These are phyloP conservation scores for Maudiozyma serrabonitensis DNA, from an alignment of 805 yeast genomes.

Conservation along the genomic window DNA sequence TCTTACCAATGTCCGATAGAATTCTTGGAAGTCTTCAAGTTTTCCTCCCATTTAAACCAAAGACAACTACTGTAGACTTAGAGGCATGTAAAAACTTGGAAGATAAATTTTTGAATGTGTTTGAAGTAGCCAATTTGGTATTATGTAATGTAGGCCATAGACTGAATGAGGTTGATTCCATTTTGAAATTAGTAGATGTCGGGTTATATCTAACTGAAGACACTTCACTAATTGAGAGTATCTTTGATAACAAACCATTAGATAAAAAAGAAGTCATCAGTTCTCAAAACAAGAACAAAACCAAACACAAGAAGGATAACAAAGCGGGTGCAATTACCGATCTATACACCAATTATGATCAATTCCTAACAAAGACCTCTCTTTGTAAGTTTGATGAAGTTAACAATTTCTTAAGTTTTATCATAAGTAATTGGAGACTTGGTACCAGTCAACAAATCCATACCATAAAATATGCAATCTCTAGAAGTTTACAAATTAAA, in stretches of 20 bases:
- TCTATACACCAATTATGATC: conserved; percentile 52
- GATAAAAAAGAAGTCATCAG: conserved; percentile 10
- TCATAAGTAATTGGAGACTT: conserved; percentile 41
- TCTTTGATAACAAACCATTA: conserved; percentile 10
- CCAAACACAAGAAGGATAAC: conserved; percentile 36
- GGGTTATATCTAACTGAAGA: conserved; percentile 35
- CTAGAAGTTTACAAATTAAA: conserved; percentile 29
- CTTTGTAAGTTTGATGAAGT: conserved; percentile 25
- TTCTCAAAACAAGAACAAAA: conserved; percentile 24
- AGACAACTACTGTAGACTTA: conserved; percentile 34
- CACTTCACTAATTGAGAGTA: conserved; percentile 23
- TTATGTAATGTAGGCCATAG: conserved; percentile 30
- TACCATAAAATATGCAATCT: conserved; percentile 39
- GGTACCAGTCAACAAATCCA: conserved; percentile 56
- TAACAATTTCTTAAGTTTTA: conserved; percentile 36
- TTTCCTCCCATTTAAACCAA: conserved; percentile 40
- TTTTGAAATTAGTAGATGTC: conserved; percentile 50
- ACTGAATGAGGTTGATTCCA: conserved; percentile 39
- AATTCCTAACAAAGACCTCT: conserved; percentile 40
- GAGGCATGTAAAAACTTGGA: conserved; percentile 24
- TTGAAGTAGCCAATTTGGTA: conserved; percentile 14
- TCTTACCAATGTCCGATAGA: conserved; percentile 40
- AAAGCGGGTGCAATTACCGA: conserved; percentile 51
- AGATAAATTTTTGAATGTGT: conserved; percentile 15
- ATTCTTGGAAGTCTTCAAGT: conserved; percentile 48